Evolutionary conservation across 768 basidiomycete species (phyloP).

Genomic region (Phlebiopsis flavidoalba): DNA sequence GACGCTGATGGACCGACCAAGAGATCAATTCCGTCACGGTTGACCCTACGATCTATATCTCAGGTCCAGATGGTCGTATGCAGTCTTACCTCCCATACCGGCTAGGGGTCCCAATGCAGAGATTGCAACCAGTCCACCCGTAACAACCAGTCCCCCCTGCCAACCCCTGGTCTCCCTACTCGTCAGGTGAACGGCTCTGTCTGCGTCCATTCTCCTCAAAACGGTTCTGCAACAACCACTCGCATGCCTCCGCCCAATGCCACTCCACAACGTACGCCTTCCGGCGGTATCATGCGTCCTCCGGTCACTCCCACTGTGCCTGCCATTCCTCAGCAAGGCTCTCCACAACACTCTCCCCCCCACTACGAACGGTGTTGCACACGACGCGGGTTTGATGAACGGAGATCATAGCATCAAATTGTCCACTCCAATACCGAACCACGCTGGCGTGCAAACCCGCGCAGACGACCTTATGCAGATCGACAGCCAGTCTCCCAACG

Average conservation of each 20-base stretch:
- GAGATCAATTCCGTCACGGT: slow-evolving; percentile 35
- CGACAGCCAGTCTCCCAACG: slow-evolving; percentile 3
- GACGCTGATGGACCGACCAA: slow-evolving; percentile 48
- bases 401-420: slow-evolving; percentile 18
- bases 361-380: slow-evolving; percentile 4
- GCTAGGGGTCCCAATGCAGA: slow-evolving; percentile 22
- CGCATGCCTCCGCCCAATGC: slow-evolving; percentile 47
- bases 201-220: slow-evolving; percentile 52
- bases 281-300: slow-evolving; percentile 51
- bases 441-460: slow-evolving; percentile 14
- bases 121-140: slow-evolving; percentile 5
- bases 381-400: slow-evolving; percentile 11
- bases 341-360: slow-evolving; percentile 16
- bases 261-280: slow-evolving; percentile 58
- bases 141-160: neutral
- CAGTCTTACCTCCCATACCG: slow-evolving; percentile 46
- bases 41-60: slow-evolving; percentile 43
- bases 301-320: slow-evolving; percentile 33
- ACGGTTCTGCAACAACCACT: slow-evolving; percentile 22
- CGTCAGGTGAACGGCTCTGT: slow-evolving; percentile 37
- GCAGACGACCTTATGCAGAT: slow-evolving; percentile 15
- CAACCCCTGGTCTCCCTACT: slow-evolving; percentile 1
- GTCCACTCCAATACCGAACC: slow-evolving; percentile 8
- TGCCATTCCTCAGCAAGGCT: slow-evolving; percentile 23
- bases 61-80: slow-evolving; percentile 44